A percentile compares a stretch with the other conserved stretches of the same genome.
Conservation (phyloP, 225 moss, liverwort and hornwort genomes). For the Polytrichum commune region DNA sequence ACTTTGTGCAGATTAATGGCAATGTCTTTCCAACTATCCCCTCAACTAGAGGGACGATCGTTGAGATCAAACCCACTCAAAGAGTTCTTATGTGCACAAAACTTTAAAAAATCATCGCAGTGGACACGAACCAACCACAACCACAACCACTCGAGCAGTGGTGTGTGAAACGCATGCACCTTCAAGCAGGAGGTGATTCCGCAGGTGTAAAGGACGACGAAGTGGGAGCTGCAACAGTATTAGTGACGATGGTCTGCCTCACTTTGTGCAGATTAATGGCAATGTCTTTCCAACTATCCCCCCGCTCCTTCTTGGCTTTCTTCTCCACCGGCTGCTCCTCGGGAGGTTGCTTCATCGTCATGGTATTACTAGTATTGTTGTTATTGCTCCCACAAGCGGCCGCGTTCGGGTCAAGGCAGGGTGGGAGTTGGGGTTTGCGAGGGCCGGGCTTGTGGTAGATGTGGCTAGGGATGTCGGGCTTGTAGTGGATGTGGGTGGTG, state of each 20-base stretch:
- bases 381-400: too few relatives aligned
- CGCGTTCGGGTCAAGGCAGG: background rate
- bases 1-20: slow-evolving; percentile 3
- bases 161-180: too few relatives aligned
- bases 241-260: background rate
- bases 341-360: background rate
- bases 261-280: slow-evolving; percentile 3
- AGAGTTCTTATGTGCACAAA: too few relatives aligned
- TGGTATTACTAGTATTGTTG: too few relatives aligned
- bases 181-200: too few relatives aligned
- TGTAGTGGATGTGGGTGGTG: slow-evolving; percentile 1
- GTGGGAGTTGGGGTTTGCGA: background rate
- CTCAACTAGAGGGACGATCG: too few relatives aligned
- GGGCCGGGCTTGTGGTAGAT: background rate
- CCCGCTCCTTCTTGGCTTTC: background rate
- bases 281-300: slow-evolving; percentile 2
- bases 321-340: background rate
- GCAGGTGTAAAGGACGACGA: too few relatives aligned
- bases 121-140: too few relatives aligned
- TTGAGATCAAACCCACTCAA: too few relatives aligned
- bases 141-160: too few relatives aligned
- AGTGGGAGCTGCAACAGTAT: too few relatives aligned
- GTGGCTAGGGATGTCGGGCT: slow-evolving; percentile 1
- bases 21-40: slow-evolving; percentile 1
- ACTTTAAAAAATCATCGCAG: too few relatives aligned